Conservation (phyloP, 768 basidiomycete species). For the Leccinum arenicola region DNA sequence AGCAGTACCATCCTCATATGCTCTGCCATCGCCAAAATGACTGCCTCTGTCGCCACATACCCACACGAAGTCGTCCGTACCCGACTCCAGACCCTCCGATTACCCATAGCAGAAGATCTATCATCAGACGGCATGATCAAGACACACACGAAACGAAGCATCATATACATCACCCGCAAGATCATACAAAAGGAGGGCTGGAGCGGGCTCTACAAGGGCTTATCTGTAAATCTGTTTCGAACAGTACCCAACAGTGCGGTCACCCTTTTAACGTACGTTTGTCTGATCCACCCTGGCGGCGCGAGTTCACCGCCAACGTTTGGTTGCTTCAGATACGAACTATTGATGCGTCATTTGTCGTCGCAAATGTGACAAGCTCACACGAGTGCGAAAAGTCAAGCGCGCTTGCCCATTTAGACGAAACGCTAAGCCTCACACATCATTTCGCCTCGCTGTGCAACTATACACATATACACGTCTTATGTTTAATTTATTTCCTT, state of each 20-base stretch:
- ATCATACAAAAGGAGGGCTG: slow-evolving; percentile 84
- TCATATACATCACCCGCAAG: slow-evolving; percentile 67
- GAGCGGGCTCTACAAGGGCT: slow-evolving; percentile 86
- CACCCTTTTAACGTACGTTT: slow-evolving; percentile 65
- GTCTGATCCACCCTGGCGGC: not conserved
- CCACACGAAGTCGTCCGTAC: slow-evolving; percentile 99
- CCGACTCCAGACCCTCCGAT: slow-evolving; percentile 84
- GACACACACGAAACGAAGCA: slow-evolving; percentile 54
- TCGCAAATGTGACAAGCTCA: slow-evolving; percentile 11
- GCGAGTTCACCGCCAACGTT: not conserved
- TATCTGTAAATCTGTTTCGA: slow-evolving; percentile 90
- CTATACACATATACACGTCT: not conserved
- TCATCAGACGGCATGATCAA: slow-evolving; percentile 63
- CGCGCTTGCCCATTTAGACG: slow-evolving; percentile 20
- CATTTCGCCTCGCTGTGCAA: slow-evolving; percentile 16
- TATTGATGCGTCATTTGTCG: slow-evolving; percentile 34
- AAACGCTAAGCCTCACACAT: slow-evolving; percentile 1
- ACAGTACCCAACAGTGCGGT: slow-evolving; percentile 97
- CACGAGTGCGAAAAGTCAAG: not conserved
- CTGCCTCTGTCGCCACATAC: slow-evolving; percentile 92
- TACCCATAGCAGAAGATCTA: slow-evolving; percentile 56
- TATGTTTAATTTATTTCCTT: slow-evolving; percentile 2
- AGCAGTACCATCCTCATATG: slow-evolving; percentile 73
- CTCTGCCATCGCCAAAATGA: slow-evolving; percentile 94
- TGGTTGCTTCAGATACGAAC: slow-evolving; percentile 25